Evolutionary conservation across 129 eudicot species (phyloP).

Genomic region (Gnaphalium uliginosum): DNA sequence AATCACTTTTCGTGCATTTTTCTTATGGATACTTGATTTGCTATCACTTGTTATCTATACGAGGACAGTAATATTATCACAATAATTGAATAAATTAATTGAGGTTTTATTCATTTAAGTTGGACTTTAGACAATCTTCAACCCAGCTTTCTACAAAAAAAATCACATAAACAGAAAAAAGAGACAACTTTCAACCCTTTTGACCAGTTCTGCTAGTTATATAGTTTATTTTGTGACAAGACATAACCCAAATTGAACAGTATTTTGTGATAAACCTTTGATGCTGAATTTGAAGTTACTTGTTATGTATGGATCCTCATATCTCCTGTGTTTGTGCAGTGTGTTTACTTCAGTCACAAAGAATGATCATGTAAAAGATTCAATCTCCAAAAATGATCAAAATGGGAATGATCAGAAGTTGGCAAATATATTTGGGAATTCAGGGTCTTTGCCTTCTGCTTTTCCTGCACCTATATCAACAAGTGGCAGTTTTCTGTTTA

Average conservation of each 20-base stretch:
- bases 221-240: background rate
- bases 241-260: background rate
- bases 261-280: background rate
- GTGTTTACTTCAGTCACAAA: constrained; percentile 17
- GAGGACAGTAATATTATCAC: no score
- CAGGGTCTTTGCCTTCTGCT: constrained; percentile 24
- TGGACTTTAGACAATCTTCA: no score
- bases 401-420: constrained; percentile 27
- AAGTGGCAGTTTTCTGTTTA: constrained; percentile 23
- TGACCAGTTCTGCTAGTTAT: no score
- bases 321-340: constrained; percentile 39
- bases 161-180: no score
- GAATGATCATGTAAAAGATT: constrained; percentile 25
- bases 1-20: background rate
- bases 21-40: background rate
- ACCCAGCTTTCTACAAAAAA: no score
- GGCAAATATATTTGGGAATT: constrained; percentile 22
- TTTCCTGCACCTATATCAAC: constrained; percentile 27
- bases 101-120: no score
- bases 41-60: no score
- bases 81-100: no score
- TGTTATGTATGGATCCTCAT: constrained; percentile 10
- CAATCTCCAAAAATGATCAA: constrained; percentile 24
- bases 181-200: no score
- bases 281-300: constrained; percentile 22